Percentiles rank a stretch among this genome's conserved stretches.
Conservation (phyloP, 106 monocot species). For the Phalaenopsis equestris region DNA sequence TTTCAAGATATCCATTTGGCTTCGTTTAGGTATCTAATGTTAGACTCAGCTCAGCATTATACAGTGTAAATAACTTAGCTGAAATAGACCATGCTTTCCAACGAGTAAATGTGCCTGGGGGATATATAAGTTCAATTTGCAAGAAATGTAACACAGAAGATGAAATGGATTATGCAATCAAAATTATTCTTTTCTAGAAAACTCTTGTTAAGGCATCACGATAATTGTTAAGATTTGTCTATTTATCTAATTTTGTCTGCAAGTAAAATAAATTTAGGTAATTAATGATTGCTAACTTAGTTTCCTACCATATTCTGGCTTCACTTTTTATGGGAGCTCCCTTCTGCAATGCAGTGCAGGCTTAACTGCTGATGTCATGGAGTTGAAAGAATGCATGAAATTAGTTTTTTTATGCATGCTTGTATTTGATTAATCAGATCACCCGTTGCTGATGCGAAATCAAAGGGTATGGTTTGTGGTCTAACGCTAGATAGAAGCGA, state of each 20-base stretch:
- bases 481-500: constrained; percentile 86
- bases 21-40: too few species aligned
- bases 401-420: background rate
- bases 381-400: background rate
- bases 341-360: background rate
- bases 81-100: background rate
- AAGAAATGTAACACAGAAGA: background rate
- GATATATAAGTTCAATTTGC: background rate
- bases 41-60: too few species aligned
- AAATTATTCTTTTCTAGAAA: background rate
- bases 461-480: constrained; percentile 79
- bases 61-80: too few species aligned
- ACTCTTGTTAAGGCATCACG: background rate
- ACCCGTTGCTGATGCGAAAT: constrained; percentile 85
- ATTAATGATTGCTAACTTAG: background rate
- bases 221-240: background rate
- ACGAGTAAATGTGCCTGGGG: background rate
- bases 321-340: background rate
- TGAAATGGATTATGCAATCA: background rate
- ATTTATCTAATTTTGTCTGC: background rate
- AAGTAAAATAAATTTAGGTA: background rate
- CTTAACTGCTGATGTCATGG: background rate
- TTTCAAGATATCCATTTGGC: too few species aligned
- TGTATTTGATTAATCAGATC: constrained; percentile 42
- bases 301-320: background rate